Evolutionary conservation across 2,329 filamentous ascomycete genomes (phyloP).

Genomic region (Boeremia lycopersici): DNA sequence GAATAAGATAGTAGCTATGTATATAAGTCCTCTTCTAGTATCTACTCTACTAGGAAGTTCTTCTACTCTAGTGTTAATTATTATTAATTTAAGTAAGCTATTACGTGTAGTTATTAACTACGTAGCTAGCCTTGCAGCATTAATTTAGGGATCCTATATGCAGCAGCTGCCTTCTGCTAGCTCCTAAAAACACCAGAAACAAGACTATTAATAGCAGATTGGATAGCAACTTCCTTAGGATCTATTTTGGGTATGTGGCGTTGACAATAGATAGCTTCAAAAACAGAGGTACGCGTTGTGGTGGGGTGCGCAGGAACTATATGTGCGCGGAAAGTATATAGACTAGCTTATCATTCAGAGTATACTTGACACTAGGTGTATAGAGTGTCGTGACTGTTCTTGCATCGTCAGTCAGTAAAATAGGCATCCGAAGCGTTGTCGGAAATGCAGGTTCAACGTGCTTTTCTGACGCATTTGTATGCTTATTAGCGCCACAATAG

Average conservation of each 20-base stretch:
- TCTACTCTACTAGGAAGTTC: neutral
- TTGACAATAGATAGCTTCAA: neutral
- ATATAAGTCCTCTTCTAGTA: neutral
- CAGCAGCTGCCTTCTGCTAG: neutral
- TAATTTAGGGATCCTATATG: neutral
- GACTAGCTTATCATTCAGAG: no score
- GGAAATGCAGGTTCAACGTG: no score
- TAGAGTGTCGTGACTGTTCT: no score
- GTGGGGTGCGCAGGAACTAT: no score
- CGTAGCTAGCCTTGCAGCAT: neutral
- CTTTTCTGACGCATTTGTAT: no score
- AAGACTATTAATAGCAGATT: neutral
- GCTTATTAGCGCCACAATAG: no score
- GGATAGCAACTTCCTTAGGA: neutral
- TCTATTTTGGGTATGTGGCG: neutral
- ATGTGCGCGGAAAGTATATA: no score
- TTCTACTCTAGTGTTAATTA: neutral
- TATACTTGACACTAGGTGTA: no score
- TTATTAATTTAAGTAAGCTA: neutral
- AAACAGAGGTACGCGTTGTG: neutral
- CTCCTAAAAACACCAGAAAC: neutral
- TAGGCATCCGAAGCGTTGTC: no score
- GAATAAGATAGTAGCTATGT: neutral
- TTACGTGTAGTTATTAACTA: neutral
- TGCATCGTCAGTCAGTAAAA: no score